A percentile compares a stretch with the other conserved stretches of the same genome.
These are phyloP conservation scores for Neonectria coccinea DNA, from an alignment of 2,329 filamentous ascomycete genomes.

Conservation along the genomic window DNA sequence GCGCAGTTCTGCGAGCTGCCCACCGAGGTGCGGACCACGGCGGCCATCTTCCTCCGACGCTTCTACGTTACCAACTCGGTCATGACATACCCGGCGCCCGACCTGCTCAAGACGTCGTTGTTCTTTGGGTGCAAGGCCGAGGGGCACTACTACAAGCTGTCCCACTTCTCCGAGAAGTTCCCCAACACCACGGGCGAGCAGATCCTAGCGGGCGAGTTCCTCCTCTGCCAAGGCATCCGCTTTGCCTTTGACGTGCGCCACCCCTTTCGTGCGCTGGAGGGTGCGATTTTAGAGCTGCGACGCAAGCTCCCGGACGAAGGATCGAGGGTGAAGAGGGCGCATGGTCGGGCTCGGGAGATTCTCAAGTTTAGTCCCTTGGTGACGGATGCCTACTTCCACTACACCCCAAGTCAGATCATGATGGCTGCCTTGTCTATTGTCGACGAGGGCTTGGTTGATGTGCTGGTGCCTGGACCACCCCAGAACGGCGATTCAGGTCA, in stretches of 20 bases:
- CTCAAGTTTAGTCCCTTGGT: slow-evolving; percentile 84
- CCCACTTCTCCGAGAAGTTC: slow-evolving; percentile 76
- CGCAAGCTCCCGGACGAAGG: slow-evolving; percentile 73
- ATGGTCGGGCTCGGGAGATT: slow-evolving; percentile 77
- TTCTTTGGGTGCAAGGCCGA: slow-evolving; percentile 97
- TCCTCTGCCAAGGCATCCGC: slow-evolving; percentile 89
- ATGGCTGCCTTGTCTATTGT: slow-evolving; percentile 82
- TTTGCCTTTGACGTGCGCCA: slow-evolving; percentile 96
- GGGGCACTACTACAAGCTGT: slow-evolving; percentile 76
- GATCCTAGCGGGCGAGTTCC: slow-evolving; percentile 90
- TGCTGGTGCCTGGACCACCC: slow-evolving; percentile 57
- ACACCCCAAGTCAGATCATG: slow-evolving; percentile 94
- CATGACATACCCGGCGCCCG: slow-evolving; percentile 94
- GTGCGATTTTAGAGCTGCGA: slow-evolving; percentile 84
- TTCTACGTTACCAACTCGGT: slow-evolving; percentile 97
- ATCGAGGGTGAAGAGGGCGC: slow-evolving; percentile 68
- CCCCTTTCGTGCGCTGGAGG: slow-evolving; percentile 88
- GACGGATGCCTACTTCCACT: slow-evolving; percentile 97
- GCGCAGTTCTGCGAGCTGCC: slow-evolving; percentile 65
- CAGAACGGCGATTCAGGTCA: slow-evolving; percentile 46
- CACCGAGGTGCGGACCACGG: slow-evolving; percentile 71
- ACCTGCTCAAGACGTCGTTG: slow-evolving; percentile 88
- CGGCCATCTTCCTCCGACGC: slow-evolving; percentile 88
- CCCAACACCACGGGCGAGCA: slow-evolving; percentile 80
- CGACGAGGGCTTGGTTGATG: slow-evolving; percentile 72